A percentile compares a stretch with the other conserved stretches of the same genome.
Evolutionary conservation across 2,329 filamentous ascomycete genomes (phyloP).

Genomic region (Nigrograna mackinnonii): DNA sequence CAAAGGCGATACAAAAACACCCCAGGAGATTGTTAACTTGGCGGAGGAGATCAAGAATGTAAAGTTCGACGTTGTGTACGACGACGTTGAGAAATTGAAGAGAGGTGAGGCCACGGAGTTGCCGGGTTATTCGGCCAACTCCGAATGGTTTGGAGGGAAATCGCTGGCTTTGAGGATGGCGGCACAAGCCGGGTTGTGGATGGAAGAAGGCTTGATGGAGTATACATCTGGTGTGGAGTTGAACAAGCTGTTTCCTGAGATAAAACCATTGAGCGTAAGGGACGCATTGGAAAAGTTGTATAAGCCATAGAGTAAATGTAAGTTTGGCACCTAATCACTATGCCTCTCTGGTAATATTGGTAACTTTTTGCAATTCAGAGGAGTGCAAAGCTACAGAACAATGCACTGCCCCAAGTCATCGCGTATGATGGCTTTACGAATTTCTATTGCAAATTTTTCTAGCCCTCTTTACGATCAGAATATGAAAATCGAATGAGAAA

Average conservation of each 20-base stretch:
- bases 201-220: constrained; percentile 5
- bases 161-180: constrained; percentile 3
- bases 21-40: constrained; percentile 13
- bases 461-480: too few relatives aligned
- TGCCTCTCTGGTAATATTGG: too few relatives aligned
- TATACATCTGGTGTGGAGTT: constrained; percentile 2
- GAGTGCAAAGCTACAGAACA: too few relatives aligned
- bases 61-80: constrained; percentile 17
- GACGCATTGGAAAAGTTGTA: too few relatives aligned
- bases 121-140: constrained; percentile 5
- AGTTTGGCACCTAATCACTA: too few relatives aligned
- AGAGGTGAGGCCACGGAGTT: constrained; percentile 14
- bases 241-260: constrained; percentile 15
- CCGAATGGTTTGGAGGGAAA: constrained; percentile 10
- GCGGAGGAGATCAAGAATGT: constrained; percentile 11
- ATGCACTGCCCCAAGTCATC: too few relatives aligned
- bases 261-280: constrained; percentile 11
- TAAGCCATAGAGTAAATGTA: too few relatives aligned
- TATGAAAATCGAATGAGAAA: too few relatives aligned
- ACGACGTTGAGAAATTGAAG: constrained; percentile 15
- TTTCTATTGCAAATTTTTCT: too few relatives aligned
- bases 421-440: too few relatives aligned
- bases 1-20: constrained; percentile 12
- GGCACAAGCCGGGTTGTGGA: constrained; percentile 8
- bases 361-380: too few relatives aligned